phyloP scores from a whole-genome alignment of 2,329 filamentous ascomycete species.

The Cladorrhinum sp. region DNA sequence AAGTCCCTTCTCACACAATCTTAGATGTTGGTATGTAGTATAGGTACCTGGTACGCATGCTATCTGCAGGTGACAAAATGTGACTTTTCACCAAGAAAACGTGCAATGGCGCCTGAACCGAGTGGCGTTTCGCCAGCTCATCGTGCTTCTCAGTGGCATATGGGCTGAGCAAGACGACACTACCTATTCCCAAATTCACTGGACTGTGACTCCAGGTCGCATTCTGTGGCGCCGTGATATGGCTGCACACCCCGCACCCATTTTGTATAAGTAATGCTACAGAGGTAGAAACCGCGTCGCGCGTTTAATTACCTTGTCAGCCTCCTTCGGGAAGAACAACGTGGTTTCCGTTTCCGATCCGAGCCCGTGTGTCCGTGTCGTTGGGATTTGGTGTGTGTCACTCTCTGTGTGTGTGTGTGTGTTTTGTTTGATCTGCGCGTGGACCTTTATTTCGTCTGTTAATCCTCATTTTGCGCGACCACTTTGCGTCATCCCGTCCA shows the following conservation, averaged over 20 bases:
- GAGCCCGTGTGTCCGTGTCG: conserved; percentile 12
- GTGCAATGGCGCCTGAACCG: background rate
- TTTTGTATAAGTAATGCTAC: too few relatives aligned
- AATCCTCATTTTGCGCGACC: conserved; percentile 13
- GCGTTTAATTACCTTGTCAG: too few relatives aligned
- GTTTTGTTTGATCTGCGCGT: conserved; percentile 16
- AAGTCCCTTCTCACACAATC: too few relatives aligned
- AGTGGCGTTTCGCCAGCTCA: background rate
- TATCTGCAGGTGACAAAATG: too few relatives aligned
- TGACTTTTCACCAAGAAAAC: too few relatives aligned
- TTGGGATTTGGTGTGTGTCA: conserved; percentile 7
- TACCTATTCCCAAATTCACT: background rate
- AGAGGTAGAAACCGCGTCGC: too few relatives aligned
- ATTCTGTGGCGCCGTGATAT: background rate
- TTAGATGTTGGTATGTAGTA: too few relatives aligned
- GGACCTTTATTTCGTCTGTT: conserved; percentile 7
- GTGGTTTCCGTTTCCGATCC: conserved; percentile 2
- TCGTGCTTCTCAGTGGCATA: background rate
- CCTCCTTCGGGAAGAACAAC: background rate
- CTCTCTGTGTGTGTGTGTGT: background rate
- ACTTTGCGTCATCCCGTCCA: conserved; percentile 6
- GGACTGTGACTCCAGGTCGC: background rate
- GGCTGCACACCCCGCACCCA: background rate
- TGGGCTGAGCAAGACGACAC: background rate
- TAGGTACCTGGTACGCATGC: too few relatives aligned